Conservation (phyloP, 1,139 yeast genomes). For the Pneumocystis canis region DNA sequence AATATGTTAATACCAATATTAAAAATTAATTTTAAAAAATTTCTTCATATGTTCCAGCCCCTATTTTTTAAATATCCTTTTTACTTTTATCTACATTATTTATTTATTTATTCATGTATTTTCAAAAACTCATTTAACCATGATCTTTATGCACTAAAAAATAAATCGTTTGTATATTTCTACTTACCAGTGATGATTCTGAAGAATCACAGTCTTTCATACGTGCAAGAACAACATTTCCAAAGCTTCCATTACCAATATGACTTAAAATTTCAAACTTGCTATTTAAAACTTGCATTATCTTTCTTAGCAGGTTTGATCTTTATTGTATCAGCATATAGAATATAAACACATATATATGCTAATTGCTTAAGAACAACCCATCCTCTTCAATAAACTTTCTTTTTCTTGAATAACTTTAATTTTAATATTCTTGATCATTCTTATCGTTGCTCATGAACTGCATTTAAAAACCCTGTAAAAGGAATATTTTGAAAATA, state of each 20-base stretch:
- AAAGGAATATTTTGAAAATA: too few species aligned
- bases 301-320: background rate
- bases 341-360: background rate
- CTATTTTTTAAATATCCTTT: background rate
- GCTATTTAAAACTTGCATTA: background rate
- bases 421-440: too few species aligned
- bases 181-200: background rate
- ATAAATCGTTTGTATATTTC: background rate
- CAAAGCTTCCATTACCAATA: constrained; percentile 17
- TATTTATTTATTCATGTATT: background rate
- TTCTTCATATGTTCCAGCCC: background rate
- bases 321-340: background rate
- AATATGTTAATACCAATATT: background rate
- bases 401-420: too few species aligned
- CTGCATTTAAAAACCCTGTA: too few species aligned
- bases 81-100: background rate
- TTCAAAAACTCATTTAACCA: background rate
- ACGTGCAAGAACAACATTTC: constrained; percentile 15
- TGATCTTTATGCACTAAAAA: background rate
- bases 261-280: constrained; percentile 7
- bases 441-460: too few species aligned
- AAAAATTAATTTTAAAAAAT: background rate
- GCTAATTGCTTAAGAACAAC: background rate
- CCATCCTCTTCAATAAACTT: background rate
- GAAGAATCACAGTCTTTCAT: constrained; percentile 1